Percentiles rank a stretch among this genome's conserved stretches.
Conservation (phyloP, 2,329 filamentous ascomycete genomes). For the Beauveria scarabaeidicola region DNA sequence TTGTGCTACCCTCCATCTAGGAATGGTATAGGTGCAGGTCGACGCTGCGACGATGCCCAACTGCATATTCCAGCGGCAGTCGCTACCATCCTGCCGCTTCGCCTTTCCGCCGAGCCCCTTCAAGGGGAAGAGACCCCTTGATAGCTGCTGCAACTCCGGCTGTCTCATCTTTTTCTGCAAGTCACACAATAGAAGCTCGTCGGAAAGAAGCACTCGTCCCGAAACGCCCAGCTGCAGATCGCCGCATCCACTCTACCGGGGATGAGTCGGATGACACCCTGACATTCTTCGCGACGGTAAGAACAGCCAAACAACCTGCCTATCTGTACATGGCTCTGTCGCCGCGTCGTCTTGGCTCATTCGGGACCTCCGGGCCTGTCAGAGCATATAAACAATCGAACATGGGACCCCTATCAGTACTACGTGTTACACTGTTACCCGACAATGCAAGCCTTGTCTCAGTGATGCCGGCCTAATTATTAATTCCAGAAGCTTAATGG, state of each 20-base stretch:
- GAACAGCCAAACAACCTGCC: not conserved
- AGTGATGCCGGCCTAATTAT: not conserved
- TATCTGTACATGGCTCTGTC: not conserved
- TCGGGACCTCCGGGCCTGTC: not conserved
- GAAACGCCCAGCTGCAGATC: slow-evolving; percentile 6
- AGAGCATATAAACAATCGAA: not conserved
- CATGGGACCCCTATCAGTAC: too few relatives aligned
- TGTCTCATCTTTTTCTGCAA: not conserved
- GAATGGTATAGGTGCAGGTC: not conserved
- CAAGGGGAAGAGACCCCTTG: not conserved
- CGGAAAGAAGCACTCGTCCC: not conserved
- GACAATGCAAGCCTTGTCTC: not conserved
- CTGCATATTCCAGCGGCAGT: not conserved
- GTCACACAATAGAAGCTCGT: not conserved
- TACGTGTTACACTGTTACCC: not conserved
- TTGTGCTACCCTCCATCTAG: not conserved
- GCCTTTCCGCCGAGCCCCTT: not conserved
- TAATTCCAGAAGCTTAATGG: not conserved
- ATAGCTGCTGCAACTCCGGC: not conserved
- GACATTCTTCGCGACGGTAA: not conserved
- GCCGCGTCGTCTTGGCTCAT: not conserved
- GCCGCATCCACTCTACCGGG: not conserved
- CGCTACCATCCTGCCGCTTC: not conserved
- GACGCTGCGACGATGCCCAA: not conserved
- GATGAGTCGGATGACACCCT: not conserved